Conservation (phyloP, 2,329 filamentous ascomycete genomes). For the Aspergillus carbonarius region DNA sequence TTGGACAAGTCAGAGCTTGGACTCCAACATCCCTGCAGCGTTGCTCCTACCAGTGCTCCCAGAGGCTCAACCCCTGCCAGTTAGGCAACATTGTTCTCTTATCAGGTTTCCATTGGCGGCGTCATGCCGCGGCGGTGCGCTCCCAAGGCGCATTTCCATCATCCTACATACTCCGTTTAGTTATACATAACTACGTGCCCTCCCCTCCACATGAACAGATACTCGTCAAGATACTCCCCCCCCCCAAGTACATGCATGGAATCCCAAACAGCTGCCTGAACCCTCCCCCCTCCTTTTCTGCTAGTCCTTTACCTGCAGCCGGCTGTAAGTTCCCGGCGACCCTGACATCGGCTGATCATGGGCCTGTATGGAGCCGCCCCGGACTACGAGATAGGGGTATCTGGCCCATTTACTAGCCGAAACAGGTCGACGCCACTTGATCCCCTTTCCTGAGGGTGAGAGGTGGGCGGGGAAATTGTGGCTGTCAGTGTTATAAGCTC, state of each 20-base stretch:
- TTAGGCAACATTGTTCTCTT: conserved; percentile 6
- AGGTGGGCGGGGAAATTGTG: too few species aligned
- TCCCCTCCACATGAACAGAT: neutral
- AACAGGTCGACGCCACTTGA: neutral
- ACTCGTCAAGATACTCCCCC: neutral
- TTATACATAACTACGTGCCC: neutral
- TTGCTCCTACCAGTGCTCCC: too few species aligned
- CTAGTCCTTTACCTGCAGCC: neutral
- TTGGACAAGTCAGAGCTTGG: conserved; percentile 20
- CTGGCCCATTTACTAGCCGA: neutral
- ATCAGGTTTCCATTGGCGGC: neutral
- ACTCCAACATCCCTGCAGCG: neutral
- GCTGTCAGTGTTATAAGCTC: too few species aligned
- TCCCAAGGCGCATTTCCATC: neutral
- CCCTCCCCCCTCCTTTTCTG: neutral
- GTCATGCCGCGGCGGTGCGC: neutral
- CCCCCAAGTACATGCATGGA: neutral
- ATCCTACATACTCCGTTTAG: neutral
- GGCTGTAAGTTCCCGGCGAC: neutral
- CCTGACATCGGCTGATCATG: neutral
- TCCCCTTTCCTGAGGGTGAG: too few species aligned
- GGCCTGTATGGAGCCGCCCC: neutral
- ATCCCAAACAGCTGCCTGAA: neutral
- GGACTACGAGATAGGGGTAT: neutral
- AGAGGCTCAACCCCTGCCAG: neutral